Conservation (phyloP, 2,329 filamentous ascomycete genomes). For the Stachybotrys elegans region DNA sequence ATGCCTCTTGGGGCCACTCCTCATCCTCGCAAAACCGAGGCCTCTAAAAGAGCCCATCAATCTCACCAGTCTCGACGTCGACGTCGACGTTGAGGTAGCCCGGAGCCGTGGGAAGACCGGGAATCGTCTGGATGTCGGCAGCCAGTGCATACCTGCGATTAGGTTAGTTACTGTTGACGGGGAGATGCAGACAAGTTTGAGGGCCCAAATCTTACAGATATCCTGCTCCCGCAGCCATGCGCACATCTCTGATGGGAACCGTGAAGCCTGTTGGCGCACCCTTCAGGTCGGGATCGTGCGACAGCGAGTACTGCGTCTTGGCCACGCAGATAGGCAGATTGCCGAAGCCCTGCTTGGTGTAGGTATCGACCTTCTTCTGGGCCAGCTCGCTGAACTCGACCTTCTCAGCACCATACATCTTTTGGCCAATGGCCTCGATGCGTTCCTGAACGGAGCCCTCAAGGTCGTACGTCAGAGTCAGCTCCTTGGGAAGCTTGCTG, state of each 20-base stretch:
- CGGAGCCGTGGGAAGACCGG: slow-evolving; percentile 87
- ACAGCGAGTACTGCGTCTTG: slow-evolving; percentile 97
- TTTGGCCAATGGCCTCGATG: slow-evolving; percentile 82
- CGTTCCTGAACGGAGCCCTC: slow-evolving; percentile 79
- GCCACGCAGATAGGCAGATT: slow-evolving; percentile 94
- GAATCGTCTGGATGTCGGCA: slow-evolving; percentile 97
- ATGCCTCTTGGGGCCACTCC: too few species aligned
- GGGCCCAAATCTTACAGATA: slow-evolving; percentile 62
- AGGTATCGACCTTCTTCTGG: slow-evolving; percentile 93
- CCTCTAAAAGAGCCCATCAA: slow-evolving; percentile 81
- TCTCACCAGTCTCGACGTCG: slow-evolving; percentile 76
- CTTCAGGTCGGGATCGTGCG: slow-evolving; percentile 89
- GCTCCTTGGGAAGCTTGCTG: slow-evolving; percentile 76
- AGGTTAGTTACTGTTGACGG: too few species aligned
- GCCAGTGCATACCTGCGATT: slow-evolving; percentile 73
- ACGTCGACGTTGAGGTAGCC: slow-evolving; percentile 94
- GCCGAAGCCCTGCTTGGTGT: slow-evolving; percentile 85
- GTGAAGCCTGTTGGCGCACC: slow-evolving; percentile 93
- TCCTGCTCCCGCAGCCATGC: slow-evolving; percentile 89
- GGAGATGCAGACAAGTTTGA: too few species aligned
- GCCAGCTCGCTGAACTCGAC: slow-evolving; percentile 94
- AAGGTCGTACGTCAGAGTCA: slow-evolving; percentile 80
- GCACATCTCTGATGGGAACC: slow-evolving; percentile 88
- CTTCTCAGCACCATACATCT: slow-evolving; percentile 88
- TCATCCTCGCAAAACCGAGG: too few species aligned